phyloP scores from a whole-genome alignment of 768 basidiomycete genomes.

The Daedalea quercina region DNA sequence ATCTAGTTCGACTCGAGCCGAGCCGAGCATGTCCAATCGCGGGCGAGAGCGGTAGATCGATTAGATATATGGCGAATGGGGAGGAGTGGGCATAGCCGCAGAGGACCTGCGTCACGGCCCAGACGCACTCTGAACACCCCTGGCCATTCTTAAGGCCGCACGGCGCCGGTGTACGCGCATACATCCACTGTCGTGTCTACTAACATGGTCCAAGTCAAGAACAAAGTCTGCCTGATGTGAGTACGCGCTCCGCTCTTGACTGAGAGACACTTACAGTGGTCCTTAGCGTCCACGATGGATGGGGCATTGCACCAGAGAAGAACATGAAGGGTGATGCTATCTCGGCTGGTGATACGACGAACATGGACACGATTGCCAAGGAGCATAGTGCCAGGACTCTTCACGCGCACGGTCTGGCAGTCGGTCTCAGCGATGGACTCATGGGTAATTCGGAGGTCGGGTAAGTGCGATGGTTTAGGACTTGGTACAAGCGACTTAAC shows the following conservation, averaged over 20 bases:
- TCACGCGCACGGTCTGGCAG: constrained; percentile 84
- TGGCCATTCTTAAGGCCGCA: not conserved
- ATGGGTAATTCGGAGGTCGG: constrained; percentile 99
- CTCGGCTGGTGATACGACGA: constrained; percentile 72
- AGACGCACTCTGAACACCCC: no score
- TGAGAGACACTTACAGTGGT: not conserved
- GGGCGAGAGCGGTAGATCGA: constrained; percentile 1
- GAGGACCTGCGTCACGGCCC: not conserved
- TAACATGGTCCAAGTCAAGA: constrained; percentile 52
- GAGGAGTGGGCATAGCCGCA: not conserved
- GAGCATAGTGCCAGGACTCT: constrained; percentile 68
- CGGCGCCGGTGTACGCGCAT: not conserved
- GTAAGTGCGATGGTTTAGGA: constrained; percentile 36
- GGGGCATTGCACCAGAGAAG: constrained; percentile 69
- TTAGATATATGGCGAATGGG: not conserved
- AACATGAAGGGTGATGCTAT: constrained; percentile 87
- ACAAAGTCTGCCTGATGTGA: constrained; percentile 91
- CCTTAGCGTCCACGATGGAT: constrained; percentile 88
- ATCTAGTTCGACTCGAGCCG: no score
- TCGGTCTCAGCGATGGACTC: constrained; percentile 86
- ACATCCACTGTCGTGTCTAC: not conserved
- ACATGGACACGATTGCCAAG: constrained; percentile 85
- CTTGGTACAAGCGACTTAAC: not conserved
- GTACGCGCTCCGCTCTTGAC: constrained; percentile 18
- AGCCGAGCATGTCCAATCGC: not conserved